phyloP scores from a whole-genome alignment of 1,284 basidiomycete species.

The Marasmius tenuissimus region DNA sequence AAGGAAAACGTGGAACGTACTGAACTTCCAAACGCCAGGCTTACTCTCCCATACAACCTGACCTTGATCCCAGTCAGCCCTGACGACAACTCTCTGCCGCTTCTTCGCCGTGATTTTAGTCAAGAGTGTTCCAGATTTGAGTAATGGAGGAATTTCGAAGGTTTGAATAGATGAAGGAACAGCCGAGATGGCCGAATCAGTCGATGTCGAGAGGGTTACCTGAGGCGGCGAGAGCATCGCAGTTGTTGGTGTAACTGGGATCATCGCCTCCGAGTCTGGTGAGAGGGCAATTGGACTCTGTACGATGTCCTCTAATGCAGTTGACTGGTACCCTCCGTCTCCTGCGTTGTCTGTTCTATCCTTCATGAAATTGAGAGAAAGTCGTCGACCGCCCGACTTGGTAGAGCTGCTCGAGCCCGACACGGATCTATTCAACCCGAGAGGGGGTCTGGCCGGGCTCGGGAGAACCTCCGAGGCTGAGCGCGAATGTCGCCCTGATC shows the following conservation, averaged over 20 bases:
- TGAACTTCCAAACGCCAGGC: constrained; percentile 56
- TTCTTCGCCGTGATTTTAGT: constrained; percentile 89
- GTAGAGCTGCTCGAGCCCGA: neutral
- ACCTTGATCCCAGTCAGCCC: constrained; percentile 77
- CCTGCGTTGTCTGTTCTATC: neutral
- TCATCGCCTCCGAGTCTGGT: neutral
- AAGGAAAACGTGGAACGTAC: constrained; percentile 45
- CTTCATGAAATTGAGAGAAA: neutral
- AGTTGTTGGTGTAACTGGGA: neutral
- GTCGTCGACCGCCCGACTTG: neutral
- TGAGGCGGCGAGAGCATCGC: neutral
- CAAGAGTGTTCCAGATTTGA: constrained; percentile 42
- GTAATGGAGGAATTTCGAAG: constrained; percentile 2
- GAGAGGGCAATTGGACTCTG: neutral
- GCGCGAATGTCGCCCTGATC: neutral
- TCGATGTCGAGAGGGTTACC: neutral
- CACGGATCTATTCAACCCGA: neutral
- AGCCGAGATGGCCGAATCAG: neutral
- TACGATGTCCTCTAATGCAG: neutral
- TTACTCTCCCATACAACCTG: constrained; percentile 85
- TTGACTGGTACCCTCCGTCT: neutral
- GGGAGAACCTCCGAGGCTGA: neutral
- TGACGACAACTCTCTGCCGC: constrained; percentile 72
- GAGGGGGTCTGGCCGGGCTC: neutral
- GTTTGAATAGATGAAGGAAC: neutral